Percentiles rank a stretch among this genome's conserved stretches.
phyloP scores from a whole-genome alignment of 2,329 filamentous ascomycete species.

The Claviceps monticola region DNA sequence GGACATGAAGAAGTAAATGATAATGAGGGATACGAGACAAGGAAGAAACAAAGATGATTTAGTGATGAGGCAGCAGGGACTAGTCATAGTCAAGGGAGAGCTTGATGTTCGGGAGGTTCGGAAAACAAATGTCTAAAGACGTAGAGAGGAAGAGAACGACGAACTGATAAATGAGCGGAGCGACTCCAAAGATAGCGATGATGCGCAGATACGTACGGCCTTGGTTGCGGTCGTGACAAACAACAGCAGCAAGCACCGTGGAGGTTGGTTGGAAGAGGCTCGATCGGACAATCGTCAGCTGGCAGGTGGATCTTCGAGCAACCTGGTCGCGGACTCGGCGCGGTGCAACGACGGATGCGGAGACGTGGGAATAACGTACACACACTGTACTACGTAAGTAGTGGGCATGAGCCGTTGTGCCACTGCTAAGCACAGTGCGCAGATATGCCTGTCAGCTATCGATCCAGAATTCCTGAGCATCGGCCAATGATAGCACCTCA shows the following conservation, averaged over 20 bases:
- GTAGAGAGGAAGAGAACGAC: constrained; percentile 12
- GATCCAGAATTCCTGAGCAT: background rate
- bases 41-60: background rate
- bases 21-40: constrained; percentile 6
- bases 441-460: background rate
- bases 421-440: background rate
- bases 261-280: constrained; percentile 6
- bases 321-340: background rate
- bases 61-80: background rate
- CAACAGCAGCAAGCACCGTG: constrained; percentile 5
- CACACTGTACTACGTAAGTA: background rate
- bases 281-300: constrained; percentile 2
- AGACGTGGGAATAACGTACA: background rate
- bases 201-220: constrained; percentile 11
- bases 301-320: constrained; percentile 6
- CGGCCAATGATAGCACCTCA: background rate
- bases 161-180: constrained; percentile 20
- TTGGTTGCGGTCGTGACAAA: background rate
- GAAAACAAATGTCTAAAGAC: constrained; percentile 7
- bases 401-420: background rate
- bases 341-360: background rate
- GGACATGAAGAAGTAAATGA: constrained; percentile 4
- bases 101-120: constrained; percentile 5
- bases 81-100: background rate
- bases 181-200: constrained; percentile 12